These are phyloP conservation scores for Sugiyamaella americana DNA, from an alignment of 805 yeast genomes.

Conservation along the genomic window DNA sequence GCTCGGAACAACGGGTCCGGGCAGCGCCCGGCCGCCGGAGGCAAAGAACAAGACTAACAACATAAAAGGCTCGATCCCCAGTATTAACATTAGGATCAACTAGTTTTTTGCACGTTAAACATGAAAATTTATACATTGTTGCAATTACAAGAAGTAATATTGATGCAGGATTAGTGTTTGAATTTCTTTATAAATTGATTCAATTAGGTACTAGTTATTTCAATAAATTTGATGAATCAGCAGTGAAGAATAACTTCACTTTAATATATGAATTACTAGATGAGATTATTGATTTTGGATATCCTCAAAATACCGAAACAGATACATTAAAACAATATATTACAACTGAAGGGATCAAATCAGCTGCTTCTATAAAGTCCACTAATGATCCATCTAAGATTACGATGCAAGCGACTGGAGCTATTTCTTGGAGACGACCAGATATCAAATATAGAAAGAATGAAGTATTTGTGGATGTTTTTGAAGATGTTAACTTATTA, in stretches of 20 bases:
- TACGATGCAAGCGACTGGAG: constrained; percentile 35
- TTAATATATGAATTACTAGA: constrained; percentile 71
- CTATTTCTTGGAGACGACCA: constrained; percentile 61
- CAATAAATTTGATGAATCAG: constrained; percentile 40
- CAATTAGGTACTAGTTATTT: constrained; percentile 44
- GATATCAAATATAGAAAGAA: constrained; percentile 76
- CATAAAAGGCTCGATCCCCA: constrained; percentile 48
- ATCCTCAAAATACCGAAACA: constrained; percentile 60
- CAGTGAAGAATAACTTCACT: constrained; percentile 59
- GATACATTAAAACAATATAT: constrained; percentile 36
- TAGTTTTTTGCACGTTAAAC: constrained; percentile 71
- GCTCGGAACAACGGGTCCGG: too few species aligned
- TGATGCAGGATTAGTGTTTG: constrained; percentile 75
- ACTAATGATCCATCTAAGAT: constrained; percentile 23
- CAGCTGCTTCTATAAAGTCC: constrained; percentile 3
- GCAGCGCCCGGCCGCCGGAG: too few species aligned
- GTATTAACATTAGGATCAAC: constrained; percentile 87
- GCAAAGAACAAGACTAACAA: too few species aligned
- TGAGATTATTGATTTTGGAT: constrained; percentile 72
- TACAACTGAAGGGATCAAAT: constrained; percentile 28
- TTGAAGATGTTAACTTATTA: constrained; percentile 67
- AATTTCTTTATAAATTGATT: constrained; percentile 63
- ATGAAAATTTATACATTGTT: constrained; percentile 64
- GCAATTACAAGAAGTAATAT: constrained; percentile 87
- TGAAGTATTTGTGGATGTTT: constrained; percentile 69